phyloP scores from a whole-genome alignment of 2,329 filamentous ascomycete species.

The Talaromyces sp. region DNA sequence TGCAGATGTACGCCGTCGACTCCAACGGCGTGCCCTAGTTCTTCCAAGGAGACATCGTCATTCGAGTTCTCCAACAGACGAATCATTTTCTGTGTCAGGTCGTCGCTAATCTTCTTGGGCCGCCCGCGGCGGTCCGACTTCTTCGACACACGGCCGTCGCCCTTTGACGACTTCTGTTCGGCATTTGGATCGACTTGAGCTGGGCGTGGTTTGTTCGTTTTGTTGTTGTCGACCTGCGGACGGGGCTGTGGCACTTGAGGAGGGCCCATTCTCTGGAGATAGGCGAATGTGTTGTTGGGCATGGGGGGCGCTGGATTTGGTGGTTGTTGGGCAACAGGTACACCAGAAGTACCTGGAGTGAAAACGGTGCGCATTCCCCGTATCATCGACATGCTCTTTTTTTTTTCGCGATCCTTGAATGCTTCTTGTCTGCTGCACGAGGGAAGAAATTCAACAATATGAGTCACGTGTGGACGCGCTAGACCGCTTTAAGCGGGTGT shows the following conservation, averaged over 20 bases:
- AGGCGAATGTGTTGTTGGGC: slow-evolving; percentile 6
- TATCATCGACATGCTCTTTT: slow-evolving; percentile 9
- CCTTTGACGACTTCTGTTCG: slow-evolving; percentile 1
- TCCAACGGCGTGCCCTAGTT: slow-evolving; percentile 13
- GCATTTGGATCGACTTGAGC: background rate
- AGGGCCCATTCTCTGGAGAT: slow-evolving; percentile 8
- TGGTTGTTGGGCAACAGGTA: background rate
- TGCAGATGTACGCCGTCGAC: slow-evolving; percentile 15
- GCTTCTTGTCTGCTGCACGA: background rate
- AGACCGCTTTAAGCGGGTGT: background rate
- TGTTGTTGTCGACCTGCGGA: slow-evolving; percentile 5
- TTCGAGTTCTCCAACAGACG: slow-evolving; percentile 12
- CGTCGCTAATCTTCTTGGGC: slow-evolving; percentile 15
- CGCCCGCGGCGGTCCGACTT: slow-evolving; percentile 12
- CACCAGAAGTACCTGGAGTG: slow-evolving; percentile 1
- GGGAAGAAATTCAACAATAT: slow-evolving; percentile 1
- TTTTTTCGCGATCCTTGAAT: slow-evolving; percentile 1
- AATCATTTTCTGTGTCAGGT: slow-evolving; percentile 15
- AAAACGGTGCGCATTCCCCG: slow-evolving; percentile 6
- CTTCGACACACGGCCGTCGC: slow-evolving; percentile 6
- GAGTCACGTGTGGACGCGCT: slow-evolving; percentile 7
- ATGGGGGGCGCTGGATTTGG: slow-evolving; percentile 3
- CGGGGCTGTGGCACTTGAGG: background rate
- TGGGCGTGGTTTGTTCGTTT: slow-evolving; percentile 2
- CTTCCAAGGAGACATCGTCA: slow-evolving; percentile 12